Evolutionary conservation across 176 grass and related monocot species (phyloP).

Genomic region (Elymus sibiricus): DNA sequence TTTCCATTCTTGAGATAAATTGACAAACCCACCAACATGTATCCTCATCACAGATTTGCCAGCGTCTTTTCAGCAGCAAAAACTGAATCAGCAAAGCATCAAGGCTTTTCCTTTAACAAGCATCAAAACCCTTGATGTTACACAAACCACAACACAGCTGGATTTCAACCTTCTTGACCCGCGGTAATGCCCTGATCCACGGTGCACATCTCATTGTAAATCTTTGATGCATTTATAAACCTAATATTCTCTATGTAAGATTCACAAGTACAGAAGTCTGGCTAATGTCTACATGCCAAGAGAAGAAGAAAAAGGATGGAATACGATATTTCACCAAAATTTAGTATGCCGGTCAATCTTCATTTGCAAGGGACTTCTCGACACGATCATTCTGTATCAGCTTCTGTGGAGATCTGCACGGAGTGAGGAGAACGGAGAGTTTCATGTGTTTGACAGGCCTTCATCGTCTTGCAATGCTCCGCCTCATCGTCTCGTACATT

Average conservation of each 20-base stretch:
- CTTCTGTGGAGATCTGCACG: conserved; percentile 4
- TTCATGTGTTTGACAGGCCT: conserved; percentile 77
- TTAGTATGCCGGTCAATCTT: not conserved
- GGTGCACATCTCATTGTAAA: not conserved
- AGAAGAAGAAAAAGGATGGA: not conserved
- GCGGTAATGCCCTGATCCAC: accelerated
- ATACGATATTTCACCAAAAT: not conserved
- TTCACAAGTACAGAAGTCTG: not conserved
- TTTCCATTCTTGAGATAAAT: not conserved
- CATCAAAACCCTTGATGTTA: too few species aligned
- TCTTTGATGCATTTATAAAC: too few species aligned
- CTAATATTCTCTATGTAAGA: not conserved
- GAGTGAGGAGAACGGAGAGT: conserved; percentile 76
- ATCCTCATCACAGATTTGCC: not conserved
- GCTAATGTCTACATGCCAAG: not conserved
- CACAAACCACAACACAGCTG: too few species aligned
- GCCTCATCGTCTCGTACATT: conserved; percentile 79
- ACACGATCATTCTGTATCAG: conserved; percentile 34
- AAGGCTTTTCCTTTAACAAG: too few species aligned
- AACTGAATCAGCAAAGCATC: not conserved
- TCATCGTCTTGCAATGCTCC: conserved; percentile 93
- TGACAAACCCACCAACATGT: not conserved
- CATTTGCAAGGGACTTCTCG: not conserved
- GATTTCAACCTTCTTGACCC: too few species aligned
- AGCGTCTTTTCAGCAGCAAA: not conserved